Evolutionary conservation across 176 grass and related monocot genomes (phyloP).

Genomic region (Canna indica): DNA sequence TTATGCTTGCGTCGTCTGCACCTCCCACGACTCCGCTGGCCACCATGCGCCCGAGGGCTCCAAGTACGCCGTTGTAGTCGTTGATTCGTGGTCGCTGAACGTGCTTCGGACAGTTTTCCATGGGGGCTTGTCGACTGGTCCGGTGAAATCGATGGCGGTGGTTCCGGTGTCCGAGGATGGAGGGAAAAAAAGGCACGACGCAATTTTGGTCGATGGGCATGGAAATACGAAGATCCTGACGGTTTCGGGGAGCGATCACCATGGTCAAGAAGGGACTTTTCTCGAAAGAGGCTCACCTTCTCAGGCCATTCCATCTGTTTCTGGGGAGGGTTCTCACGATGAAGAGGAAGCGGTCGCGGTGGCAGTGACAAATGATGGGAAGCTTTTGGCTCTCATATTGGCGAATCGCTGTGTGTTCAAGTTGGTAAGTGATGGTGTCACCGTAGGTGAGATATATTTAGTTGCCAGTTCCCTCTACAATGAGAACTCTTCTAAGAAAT

Average conservation of each 20-base stretch:
- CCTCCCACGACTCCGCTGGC: slow-evolving; percentile 28
- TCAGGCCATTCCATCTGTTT: slow-evolving; percentile 10
- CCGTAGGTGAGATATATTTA: slow-evolving; percentile 49
- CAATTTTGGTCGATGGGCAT: slow-evolving; percentile 51
- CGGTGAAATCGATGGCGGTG: slow-evolving; percentile 30
- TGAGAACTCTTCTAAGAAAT: slow-evolving; percentile 22
- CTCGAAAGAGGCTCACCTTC: slow-evolving; percentile 15
- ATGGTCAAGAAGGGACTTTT: slow-evolving; percentile 22
- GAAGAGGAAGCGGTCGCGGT: slow-evolving; percentile 30
- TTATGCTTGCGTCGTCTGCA: slow-evolving; percentile 56
- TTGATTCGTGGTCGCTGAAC: slow-evolving; percentile 54
- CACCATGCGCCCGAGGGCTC: slow-evolving; percentile 4
- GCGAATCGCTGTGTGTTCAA: slow-evolving; percentile 66
- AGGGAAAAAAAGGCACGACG: slow-evolving; percentile 16
- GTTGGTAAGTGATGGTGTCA: slow-evolving; percentile 33
- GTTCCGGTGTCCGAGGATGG: slow-evolving; percentile 9
- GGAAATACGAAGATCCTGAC: slow-evolving; percentile 39
- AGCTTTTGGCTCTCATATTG: slow-evolving; percentile 42
- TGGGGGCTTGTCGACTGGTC: slow-evolving; percentile 36
- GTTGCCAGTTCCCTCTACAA: slow-evolving; percentile 33
- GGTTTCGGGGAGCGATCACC: slow-evolving; percentile 25
- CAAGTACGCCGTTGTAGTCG: slow-evolving; percentile 43
- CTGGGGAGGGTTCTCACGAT: slow-evolving; percentile 24
- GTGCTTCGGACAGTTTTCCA: slow-evolving; percentile 65
- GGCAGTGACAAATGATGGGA: slow-evolving; percentile 47